phyloP scores from a whole-genome alignment of 1,139 yeast genomes.

The Candida tetrigidarum region DNA sequence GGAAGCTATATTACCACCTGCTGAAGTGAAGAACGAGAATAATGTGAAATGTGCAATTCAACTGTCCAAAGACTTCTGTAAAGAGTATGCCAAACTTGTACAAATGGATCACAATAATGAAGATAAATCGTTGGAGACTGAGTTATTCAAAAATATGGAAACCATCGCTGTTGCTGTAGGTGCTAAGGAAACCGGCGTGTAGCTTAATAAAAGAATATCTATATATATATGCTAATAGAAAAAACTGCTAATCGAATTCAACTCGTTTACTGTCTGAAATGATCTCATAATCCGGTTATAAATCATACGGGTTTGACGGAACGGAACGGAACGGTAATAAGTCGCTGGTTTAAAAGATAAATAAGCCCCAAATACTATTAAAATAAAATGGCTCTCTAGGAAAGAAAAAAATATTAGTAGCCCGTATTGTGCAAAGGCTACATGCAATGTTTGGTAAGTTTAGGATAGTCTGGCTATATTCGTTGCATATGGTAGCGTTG shows the following conservation, averaged over 20 bases:
- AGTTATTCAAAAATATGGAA: not conserved
- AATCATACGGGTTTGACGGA: not conserved
- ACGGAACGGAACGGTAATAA: too few species aligned
- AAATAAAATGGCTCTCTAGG: not conserved
- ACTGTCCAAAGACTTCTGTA: slow-evolving; percentile 30
- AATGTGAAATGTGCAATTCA: slow-evolving; percentile 37
- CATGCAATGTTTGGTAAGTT: not conserved
- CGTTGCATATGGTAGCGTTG: not conserved
- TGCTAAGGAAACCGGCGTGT: not conserved
- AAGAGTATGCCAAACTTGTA: slow-evolving; percentile 28
- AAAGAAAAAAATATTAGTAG: too few species aligned
- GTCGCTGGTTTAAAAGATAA: too few species aligned
- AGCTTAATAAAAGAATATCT: not conserved
- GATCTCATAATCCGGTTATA: too few species aligned
- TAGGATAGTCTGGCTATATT: not conserved
- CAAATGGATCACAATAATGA: not conserved
- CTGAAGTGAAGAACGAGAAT: slow-evolving; percentile 28
- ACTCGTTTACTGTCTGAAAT: too few species aligned
- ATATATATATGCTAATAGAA: not conserved
- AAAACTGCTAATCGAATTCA: too few species aligned
- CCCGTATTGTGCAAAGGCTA: too few species aligned
- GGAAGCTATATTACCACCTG: slow-evolving; percentile 3
- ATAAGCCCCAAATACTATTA: too few species aligned
- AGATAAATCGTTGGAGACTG: not conserved
- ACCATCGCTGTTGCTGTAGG: not conserved